Percentiles rank a stretch among this genome's conserved stretches.
These are phyloP conservation scores for Carex arenaria DNA, from an alignment of 202 grass and related monocot genomes.

Conservation along the genomic window DNA sequence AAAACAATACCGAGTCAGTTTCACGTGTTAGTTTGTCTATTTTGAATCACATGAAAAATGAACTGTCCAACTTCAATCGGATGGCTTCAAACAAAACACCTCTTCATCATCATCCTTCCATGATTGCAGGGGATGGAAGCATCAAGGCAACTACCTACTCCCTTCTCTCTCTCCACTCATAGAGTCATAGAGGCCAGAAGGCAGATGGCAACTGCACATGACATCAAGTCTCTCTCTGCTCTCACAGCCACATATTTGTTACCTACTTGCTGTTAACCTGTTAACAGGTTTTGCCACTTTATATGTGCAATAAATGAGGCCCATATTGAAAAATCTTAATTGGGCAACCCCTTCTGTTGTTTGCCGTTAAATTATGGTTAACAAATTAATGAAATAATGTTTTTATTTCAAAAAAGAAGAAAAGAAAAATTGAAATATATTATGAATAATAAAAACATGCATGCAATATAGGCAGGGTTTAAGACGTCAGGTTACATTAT, in stretches of 20 bases:
- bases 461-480: slow-evolving; percentile 6
- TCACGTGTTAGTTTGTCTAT: no score
- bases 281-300: background rate
- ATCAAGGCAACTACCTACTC: background rate
- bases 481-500: slow-evolving; percentile 17
- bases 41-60: background rate
- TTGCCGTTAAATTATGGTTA: background rate
- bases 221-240: background rate
- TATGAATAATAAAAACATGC: background rate
- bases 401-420: background rate
- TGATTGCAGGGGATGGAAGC: background rate
- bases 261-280: slow-evolving; percentile 15
- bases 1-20: no score
- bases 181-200: slow-evolving; percentile 3
- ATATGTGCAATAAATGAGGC: background rate
- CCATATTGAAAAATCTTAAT: background rate
- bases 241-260: background rate
- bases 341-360: background rate
- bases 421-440: background rate
- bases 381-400: background rate
- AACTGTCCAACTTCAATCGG: background rate
- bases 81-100: background rate
- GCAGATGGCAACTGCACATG: background rate
- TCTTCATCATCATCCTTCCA: background rate
- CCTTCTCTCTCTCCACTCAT: background rate